A percentile compares a stretch with the other conserved stretches of the same genome.
Evolutionary conservation across 768 basidiomycete species (phyloP).

Genomic region (Boletus subparvulus): DNA sequence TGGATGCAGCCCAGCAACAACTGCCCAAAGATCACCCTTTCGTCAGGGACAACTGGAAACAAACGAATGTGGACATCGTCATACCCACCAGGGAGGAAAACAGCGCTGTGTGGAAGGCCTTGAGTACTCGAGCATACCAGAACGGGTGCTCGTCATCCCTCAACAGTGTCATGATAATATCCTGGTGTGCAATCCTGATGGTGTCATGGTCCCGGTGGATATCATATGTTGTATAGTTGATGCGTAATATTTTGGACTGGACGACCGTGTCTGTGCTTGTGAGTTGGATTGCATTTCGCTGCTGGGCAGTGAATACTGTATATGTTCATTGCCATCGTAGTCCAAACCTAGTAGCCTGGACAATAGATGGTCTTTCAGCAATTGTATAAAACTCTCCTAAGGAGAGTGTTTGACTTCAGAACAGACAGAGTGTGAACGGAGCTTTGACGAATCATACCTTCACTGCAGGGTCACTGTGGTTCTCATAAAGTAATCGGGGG

Average conservation of each 20-base stretch:
- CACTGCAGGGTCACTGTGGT: conserved; percentile 15
- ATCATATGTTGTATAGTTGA: conserved; percentile 22
- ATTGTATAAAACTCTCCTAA: not conserved
- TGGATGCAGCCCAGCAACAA: not conserved
- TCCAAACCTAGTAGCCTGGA: not conserved
- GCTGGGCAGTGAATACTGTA: conserved; percentile 4
- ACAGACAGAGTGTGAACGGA: too few relatives aligned
- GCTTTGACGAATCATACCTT: not conserved
- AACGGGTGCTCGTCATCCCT: conserved; percentile 16
- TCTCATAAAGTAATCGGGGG: not conserved
- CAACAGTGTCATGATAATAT: conserved; percentile 11
- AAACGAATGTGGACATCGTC: not conserved
- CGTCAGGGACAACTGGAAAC: not conserved
- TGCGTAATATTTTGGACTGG: not conserved
- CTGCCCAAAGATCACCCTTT: not conserved
- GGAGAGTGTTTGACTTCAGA: not conserved
- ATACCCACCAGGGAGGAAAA: not conserved
- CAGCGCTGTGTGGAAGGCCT: not conserved
- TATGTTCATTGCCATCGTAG: conserved; percentile 6
- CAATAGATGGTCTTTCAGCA: not conserved
- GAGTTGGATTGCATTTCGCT: not conserved
- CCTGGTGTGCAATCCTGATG: not conserved
- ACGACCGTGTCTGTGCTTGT: not conserved
- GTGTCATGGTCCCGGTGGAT: conserved; percentile 9
- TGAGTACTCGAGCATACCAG: conserved; percentile 2